Evolutionary conservation across 306 rosid genomes (phyloP).

Genomic region (Dryas alaskensis): DNA sequence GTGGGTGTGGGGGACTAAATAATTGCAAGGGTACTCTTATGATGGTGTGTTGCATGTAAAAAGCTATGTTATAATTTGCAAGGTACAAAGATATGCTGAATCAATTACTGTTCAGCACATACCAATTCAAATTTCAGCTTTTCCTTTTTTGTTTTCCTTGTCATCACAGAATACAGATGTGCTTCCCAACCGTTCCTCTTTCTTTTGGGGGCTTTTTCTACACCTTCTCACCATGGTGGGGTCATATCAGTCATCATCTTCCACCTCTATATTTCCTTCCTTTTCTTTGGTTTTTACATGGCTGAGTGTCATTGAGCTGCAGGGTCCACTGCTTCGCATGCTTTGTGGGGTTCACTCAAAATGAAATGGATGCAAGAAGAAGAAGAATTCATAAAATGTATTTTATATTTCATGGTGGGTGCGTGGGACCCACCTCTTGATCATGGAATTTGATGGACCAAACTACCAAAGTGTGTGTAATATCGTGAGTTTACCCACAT

Average conservation of each 20-base stretch:
- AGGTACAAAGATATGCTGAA: slow-evolving; percentile 38
- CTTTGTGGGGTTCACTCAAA: slow-evolving; percentile 20
- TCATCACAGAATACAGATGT: neutral
- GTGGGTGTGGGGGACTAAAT: slow-evolving; percentile 82
- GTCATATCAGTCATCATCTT: slow-evolving; percentile 30
- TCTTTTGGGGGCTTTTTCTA: slow-evolving; percentile 27
- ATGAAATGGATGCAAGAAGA: neutral
- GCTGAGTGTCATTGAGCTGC: too few relatives aligned
- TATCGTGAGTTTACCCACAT: slow-evolving; percentile 30
- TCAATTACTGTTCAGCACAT: slow-evolving; percentile 22
- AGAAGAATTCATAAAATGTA: neutral
- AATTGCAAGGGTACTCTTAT: slow-evolving; percentile 62
- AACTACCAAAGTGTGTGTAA: slow-evolving; percentile 23
- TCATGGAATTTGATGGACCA: slow-evolving; percentile 46
- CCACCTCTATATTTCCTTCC: slow-evolving; percentile 29
- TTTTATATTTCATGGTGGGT: slow-evolving; percentile 29
- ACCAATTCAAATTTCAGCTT: slow-evolving; percentile 93
- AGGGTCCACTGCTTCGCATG: slow-evolving; percentile 36
- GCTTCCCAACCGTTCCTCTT: slow-evolving; percentile 54
- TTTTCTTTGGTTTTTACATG: slow-evolving; percentile 1
- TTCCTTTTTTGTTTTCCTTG: slow-evolving; percentile 49
- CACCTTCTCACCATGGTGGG: slow-evolving; percentile 39
- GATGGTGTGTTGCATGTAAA: slow-evolving; percentile 49
- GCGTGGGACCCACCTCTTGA: slow-evolving; percentile 44
- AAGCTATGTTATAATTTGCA: slow-evolving; percentile 16